Conservation (phyloP, 2,329 filamentous ascomycete species). For the Verruconis gallopava region DNA sequence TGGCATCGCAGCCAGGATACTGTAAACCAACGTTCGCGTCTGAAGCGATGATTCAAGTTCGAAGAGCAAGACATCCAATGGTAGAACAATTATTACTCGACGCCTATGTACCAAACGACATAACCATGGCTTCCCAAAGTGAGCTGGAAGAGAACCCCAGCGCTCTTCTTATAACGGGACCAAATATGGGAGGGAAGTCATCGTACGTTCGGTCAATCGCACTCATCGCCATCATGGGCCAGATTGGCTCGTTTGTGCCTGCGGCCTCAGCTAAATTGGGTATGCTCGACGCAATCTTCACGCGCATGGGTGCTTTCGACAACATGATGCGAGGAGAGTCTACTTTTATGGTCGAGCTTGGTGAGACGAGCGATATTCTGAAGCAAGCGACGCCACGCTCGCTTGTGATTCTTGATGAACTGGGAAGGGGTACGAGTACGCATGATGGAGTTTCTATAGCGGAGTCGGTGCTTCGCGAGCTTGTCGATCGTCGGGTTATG, state of each 20-base stretch:
- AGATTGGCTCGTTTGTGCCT: constrained; percentile 89
- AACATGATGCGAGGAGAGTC: constrained; percentile 91
- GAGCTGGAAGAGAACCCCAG: constrained; percentile 41
- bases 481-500: constrained; percentile 63
- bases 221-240: constrained; percentile 83
- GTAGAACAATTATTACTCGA: constrained; percentile 80
- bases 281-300: constrained; percentile 82
- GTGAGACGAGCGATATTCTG: constrained; percentile 81
- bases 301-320: constrained; percentile 89
- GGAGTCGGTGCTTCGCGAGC: constrained; percentile 74
- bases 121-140: constrained; percentile 21
- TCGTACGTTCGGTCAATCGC: constrained; percentile 89
- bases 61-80: constrained; percentile 79
- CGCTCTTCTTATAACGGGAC: constrained; percentile 82
- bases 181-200: constrained; percentile 99
- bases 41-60: constrained; percentile 55
- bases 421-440: constrained; percentile 85
- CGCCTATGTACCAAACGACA: constrained; percentile 83
- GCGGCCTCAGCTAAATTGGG: constrained; percentile 62
- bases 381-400: constrained; percentile 75
- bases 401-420: constrained; percentile 85
- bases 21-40: constrained; percentile 55
- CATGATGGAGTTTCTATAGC: constrained; percentile 96
- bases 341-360: constrained; percentile 97
- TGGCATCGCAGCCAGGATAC: constrained; percentile 81